Base-by-base conservation (phyloP, 345 rosid genomes). In the Chamaenerion angustifolium region DNA sequence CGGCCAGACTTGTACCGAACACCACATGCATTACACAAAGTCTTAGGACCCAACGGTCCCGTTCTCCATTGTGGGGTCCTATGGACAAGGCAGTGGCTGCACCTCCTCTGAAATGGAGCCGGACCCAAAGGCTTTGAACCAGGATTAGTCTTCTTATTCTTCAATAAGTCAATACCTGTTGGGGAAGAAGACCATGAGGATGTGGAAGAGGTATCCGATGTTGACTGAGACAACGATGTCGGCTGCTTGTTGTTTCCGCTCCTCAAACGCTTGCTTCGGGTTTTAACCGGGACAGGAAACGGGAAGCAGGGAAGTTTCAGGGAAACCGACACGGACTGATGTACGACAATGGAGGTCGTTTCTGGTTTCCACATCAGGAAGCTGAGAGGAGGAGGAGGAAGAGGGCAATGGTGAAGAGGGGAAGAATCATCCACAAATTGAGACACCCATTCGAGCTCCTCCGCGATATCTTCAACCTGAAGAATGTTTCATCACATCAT, bases 1-100 rank as follows among this genome's bases (percentile, higher is more conserved):
- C 79, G 70, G 25, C 79, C 79, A 8, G 76, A 75, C 53, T 75
- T 75, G 57, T 45, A 71, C 48, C 76, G 62, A 17, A 75, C 80
- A 37, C 80, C 80, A 15, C 80, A 75, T 0, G 79, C 76, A 40
- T 74, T 74, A 43, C 79, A 74, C 18, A 74, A 63, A 8, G 75
- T 74, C 59, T 74, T 74, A 35, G 76, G 60, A 12, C 79, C 79
- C 0, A 48, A 37, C 9, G 79, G 79, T 11, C 79, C 76, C 42
- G 71, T 21, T 49, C 76, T 52, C 79, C 79, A 74, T 18, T 74
- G 76, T 12, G 79, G 79, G 10, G 79, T 70, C 64, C 58, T 70
- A 40, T 70, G 73, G 19, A 64, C 71, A 16, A 66, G 71, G 52
- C 79, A 74, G 54, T 74, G 79, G 59, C 73, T 70, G 68, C 79